Percentiles rank a stretch among this genome's conserved stretches.
Conservation (phyloP, 2,329 filamentous ascomycete genomes). For the Elsinoe australis region DNA sequence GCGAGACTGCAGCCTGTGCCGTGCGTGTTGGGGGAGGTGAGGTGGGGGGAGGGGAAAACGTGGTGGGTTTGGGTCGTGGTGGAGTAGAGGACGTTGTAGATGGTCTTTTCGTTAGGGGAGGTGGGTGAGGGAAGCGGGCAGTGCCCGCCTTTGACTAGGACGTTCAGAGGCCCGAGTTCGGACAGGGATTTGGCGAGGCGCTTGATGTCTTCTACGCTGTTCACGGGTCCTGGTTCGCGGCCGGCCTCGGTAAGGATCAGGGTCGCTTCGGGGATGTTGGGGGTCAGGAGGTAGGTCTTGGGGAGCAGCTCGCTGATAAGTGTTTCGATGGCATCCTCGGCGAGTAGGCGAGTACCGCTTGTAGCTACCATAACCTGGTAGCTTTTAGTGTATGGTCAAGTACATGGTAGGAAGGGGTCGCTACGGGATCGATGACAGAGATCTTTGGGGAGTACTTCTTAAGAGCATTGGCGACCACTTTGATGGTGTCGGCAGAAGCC, state of each 20-base stretch:
- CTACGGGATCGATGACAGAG: conserved; percentile 71
- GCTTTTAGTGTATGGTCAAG: conserved; percentile 7
- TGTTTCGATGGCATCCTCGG: conserved; percentile 54
- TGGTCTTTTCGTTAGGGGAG: conserved; percentile 53
- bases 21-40: conserved; percentile 73
- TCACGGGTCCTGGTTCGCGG: conserved; percentile 40
- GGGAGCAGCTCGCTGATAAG: conserved; percentile 57
- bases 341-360: conserved; percentile 63
- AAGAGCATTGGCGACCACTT: conserved; percentile 59
- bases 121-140: conserved; percentile 61
- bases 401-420: too few species aligned
- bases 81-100: conserved; percentile 72
- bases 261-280: conserved; percentile 68
- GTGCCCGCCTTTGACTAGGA: conserved; percentile 87
- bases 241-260: conserved; percentile 54
- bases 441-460: conserved; percentile 48
- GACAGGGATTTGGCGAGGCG: conserved; percentile 59
- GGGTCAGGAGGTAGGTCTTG: conserved; percentile 61
- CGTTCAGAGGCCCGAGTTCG: conserved; percentile 64
- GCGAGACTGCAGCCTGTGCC: conserved; percentile 92
- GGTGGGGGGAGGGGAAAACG: conserved; percentile 62
- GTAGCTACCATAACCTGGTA: conserved; percentile 93
- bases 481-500: conserved; percentile 62
- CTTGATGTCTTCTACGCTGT: conserved; percentile 59
- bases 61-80: conserved; percentile 42